Evolutionary conservation across 228 moss, liverwort and hornwort genomes (phyloP).

Genomic region (Sphagnum magellanicum): DNA sequence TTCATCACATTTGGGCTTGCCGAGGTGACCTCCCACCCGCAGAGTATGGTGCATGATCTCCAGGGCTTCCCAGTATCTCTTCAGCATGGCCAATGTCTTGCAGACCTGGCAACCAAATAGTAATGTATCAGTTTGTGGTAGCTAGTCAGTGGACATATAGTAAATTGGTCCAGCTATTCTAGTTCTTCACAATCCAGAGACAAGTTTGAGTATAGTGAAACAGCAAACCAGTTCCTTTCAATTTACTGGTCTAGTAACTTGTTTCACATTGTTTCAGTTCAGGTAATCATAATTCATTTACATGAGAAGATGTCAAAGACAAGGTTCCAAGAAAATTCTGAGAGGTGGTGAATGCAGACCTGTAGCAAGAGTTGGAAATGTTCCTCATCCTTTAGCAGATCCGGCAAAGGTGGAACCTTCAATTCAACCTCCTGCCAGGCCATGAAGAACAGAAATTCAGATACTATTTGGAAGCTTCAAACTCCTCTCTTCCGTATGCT

Average conservation of each 20-base stretch:
- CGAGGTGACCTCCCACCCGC: slow-evolving; percentile 66
- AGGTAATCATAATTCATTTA: too few species aligned
- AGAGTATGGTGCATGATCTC: slow-evolving; percentile 81
- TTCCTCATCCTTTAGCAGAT: slow-evolving; percentile 91
- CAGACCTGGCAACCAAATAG: slow-evolving; percentile 43
- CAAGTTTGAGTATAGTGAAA: too few species aligned
- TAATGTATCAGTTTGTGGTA: not conserved
- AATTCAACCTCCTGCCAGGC: slow-evolving; percentile 29
- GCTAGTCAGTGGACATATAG: too few species aligned
- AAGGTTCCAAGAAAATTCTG: too few species aligned
- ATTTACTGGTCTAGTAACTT: too few species aligned
- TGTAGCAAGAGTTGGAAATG: slow-evolving; percentile 78
- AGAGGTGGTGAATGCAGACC: slow-evolving; percentile 14
- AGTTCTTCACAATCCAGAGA: too few species aligned
- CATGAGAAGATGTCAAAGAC: too few species aligned
- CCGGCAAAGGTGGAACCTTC: slow-evolving; percentile 69
- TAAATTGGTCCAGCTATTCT: too few species aligned
- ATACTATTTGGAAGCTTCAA: not conserved
- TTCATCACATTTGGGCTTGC: slow-evolving; percentile 74
- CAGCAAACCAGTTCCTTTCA: too few species aligned
- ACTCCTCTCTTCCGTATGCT: too few species aligned
- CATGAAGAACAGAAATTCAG: not conserved
- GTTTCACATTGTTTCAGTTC: too few species aligned
- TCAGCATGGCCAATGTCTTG: slow-evolving; percentile 61
- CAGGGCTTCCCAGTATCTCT: slow-evolving; percentile 84